Evolutionary conservation across 2,329 filamentous ascomycete species (phyloP).

Genomic region (Paraphoma chrysanthemicola): DNA sequence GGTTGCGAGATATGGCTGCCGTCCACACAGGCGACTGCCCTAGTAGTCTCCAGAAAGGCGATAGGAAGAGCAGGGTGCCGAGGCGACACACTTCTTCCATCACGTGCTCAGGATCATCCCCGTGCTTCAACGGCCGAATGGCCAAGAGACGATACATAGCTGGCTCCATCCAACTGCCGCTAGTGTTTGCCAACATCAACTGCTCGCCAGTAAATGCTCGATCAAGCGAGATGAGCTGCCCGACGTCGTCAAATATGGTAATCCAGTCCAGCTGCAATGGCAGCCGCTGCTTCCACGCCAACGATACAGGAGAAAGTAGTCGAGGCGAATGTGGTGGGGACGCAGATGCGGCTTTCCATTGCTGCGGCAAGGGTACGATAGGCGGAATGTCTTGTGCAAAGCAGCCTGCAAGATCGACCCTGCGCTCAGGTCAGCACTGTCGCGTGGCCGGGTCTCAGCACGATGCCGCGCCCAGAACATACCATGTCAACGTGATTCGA

Average conservation of each 20-base stretch:
- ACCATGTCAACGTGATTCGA: constrained; percentile 40
- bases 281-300: constrained; percentile 62
- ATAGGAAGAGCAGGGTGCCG: constrained; percentile 36
- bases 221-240: constrained; percentile 34
- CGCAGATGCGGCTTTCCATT: constrained; percentile 39
- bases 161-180: constrained; percentile 40
- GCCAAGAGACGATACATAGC: constrained; percentile 33
- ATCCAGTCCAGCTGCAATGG: constrained; percentile 34
- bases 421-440: constrained; percentile 10
- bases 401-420: constrained; percentile 36
- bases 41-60: constrained; percentile 33
- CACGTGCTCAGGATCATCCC: constrained; percentile 16
- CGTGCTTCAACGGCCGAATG: constrained; percentile 26
- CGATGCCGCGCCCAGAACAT: background rate
- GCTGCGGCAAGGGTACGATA: constrained; percentile 27
- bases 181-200: constrained; percentile 25
- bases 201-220: constrained; percentile 29
- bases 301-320: constrained; percentile 61
- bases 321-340: constrained; percentile 67
- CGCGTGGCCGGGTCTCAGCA: too few species aligned
- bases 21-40: constrained; percentile 37
- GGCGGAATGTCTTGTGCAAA: constrained; percentile 39
- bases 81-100: constrained; percentile 41
- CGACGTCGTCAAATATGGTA: constrained; percentile 35
- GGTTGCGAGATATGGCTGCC: constrained; percentile 24